Evolutionary conservation across 805 yeast species (phyloP).

Genomic region (Pichia occidentalis): DNA sequence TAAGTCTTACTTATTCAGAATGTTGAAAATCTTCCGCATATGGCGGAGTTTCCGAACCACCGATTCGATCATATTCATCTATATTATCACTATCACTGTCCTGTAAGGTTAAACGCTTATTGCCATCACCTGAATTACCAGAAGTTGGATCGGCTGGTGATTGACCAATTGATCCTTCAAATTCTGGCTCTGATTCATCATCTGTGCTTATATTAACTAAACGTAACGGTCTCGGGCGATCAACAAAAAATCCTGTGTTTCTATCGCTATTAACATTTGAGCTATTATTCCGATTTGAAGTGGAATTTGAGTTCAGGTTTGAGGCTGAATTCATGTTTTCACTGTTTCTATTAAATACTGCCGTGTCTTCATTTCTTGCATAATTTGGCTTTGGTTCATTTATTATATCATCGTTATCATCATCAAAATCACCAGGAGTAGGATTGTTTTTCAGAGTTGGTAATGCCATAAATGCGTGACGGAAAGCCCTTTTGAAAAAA

Average conservation of each 20-base stretch:
- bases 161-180: neutral
- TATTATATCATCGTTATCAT: slow-evolving; percentile 17
- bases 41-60: too few relatives aligned
- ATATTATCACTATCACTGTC: too few relatives aligned
- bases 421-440: slow-evolving; percentile 22
- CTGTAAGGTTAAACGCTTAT: too few relatives aligned
- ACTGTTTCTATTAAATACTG: too few relatives aligned
- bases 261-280: slow-evolving; percentile 2
- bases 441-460: slow-evolving; percentile 23
- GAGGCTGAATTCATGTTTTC: too few relatives aligned
- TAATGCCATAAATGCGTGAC: slow-evolving; percentile 13
- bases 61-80: too few relatives aligned
- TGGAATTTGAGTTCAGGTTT: too few relatives aligned
- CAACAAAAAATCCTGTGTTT: slow-evolving; percentile 26
- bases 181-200: slow-evolving; percentile 2
- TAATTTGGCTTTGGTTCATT: slow-evolving; percentile 14
- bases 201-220: too few relatives aligned
- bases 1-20: too few relatives aligned
- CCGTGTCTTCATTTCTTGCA: slow-evolving; percentile 7
- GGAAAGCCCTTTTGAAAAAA: slow-evolving; percentile 16
- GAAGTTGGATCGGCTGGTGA: neutral
- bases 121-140: neutral
- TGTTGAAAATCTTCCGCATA: too few relatives aligned
- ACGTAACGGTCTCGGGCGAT: slow-evolving; percentile 26
- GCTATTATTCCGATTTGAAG: too few relatives aligned